phyloP scores from a whole-genome alignment of 2,329 filamentous ascomycete genomes.

The Rhinocladiella similis region DNA sequence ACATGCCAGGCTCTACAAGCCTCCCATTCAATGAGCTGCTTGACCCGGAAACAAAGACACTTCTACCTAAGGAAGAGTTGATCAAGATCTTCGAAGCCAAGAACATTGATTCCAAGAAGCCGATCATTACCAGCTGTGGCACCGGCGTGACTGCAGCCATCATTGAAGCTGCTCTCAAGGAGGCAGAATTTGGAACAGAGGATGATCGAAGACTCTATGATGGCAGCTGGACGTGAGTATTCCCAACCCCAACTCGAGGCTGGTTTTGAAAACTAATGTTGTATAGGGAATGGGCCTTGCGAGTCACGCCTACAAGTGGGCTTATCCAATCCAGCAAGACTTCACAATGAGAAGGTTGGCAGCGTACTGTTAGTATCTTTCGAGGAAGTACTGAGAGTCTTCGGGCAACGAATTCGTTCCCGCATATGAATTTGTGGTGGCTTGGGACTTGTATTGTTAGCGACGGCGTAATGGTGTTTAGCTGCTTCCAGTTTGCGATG shows the following conservation, averaged over 20 bases:
- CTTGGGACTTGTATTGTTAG: neutral
- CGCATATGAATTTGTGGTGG: neutral
- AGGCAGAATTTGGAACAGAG: conserved; percentile 70
- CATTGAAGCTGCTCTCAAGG: conserved; percentile 80
- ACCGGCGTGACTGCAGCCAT: conserved; percentile 93
- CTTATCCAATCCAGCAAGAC: conserved; percentile 37
- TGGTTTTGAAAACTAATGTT: too few species aligned
- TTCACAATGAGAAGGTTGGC: neutral
- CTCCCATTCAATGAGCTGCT: conserved; percentile 78
- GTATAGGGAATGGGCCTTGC: conserved; percentile 50
- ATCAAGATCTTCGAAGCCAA: conserved; percentile 75
- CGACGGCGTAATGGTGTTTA: conserved; percentile 6
- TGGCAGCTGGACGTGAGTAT: conserved; percentile 92
- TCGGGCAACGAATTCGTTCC: too few species aligned
- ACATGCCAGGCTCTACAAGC: conserved; percentile 85
- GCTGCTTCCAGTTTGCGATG: too few species aligned
- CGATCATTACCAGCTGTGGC: conserved; percentile 85
- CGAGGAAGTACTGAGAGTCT: neutral
- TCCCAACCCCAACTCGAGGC: neutral
- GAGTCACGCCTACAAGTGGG: conserved; percentile 46
- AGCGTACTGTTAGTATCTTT: neutral
- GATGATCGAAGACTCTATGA: conserved; percentile 80
- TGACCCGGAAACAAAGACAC: conserved; percentile 78
- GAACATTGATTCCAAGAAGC: conserved; percentile 73
- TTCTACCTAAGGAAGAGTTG: conserved; percentile 71